Base-by-base conservation (phyloP, 2,329 filamentous ascomycete genomes). In the Epichloe hybrida region DNA sequence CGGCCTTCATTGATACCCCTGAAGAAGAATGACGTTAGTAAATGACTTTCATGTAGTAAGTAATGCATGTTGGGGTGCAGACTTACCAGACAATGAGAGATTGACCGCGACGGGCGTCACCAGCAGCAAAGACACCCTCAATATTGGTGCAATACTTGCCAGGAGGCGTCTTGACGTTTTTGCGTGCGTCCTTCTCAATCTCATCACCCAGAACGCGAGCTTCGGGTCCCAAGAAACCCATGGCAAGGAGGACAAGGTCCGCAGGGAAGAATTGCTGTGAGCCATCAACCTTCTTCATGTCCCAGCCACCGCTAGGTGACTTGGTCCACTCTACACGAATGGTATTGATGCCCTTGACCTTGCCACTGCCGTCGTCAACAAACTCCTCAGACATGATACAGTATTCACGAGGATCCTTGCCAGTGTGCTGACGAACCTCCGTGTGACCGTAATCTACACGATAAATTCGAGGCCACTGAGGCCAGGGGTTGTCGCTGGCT, bases 361-460 rank as follows among this genome's bases (percentile, higher is more conserved):
- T 84, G 65, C 90, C 90, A 47, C 71, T 80, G 55, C 88, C 90
- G 60, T 95, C 88, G 57, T 90, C 88, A 54, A 94, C 88, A 59
- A 97, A 97, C 61, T 95, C 88, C 73, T 94, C 91, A 17, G 89
- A 95, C 88, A 96, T 95, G 71, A 97, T 89, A 73, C 90, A 96
- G 76, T 86, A 97, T 72, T 96, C 91, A 60, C 91, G 88, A 52
- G 91, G 91, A 62, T 96, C 91, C 66, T 90, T 90, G 70, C 91
- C 91, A 74, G 90, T 91, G 74, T 96, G 90, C 59, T 91, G 89
- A 69, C 91, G 89, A 62, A 96, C 91, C 70, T 97, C 91, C 15
- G 84, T 85, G 75, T 97, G 91, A 51, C 91, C 91, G 64, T 97
- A 97, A 71, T 97, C 91, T n/a, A 96, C 87, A 60, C 91, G 89